Evolutionary conservation across 768 basidiomycete genomes (phyloP).

Genomic region (Chalciporus sphaerocephalus): DNA sequence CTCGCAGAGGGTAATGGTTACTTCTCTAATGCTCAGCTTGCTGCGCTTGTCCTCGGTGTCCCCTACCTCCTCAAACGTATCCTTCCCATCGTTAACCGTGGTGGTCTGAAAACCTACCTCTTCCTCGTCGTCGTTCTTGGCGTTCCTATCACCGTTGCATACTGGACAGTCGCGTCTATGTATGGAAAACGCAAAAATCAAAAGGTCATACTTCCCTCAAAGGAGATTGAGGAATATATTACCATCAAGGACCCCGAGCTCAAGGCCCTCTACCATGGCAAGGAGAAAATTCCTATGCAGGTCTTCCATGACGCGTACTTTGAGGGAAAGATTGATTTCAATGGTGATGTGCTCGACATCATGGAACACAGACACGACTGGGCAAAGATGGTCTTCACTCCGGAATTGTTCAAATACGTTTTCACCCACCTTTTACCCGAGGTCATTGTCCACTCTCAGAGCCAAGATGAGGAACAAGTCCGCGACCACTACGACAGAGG

Average conservation of each 20-base stretch:
- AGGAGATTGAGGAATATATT: constrained; percentile 86
- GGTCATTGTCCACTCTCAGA: constrained; percentile 84
- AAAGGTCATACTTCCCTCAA: constrained; percentile 79
- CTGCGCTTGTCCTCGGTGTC: constrained; percentile 66
- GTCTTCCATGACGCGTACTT: constrained; percentile 97
- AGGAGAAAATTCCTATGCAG: constrained; percentile 96
- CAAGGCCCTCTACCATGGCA: constrained; percentile 72
- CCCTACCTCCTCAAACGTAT: constrained; percentile 83
- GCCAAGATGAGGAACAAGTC: constrained; percentile 93
- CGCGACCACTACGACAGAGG: constrained; percentile 95
- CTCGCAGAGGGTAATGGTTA: constrained; percentile 82
- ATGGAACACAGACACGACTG: constrained; percentile 96
- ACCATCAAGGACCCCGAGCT: constrained; percentile 82
- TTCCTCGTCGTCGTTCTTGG: constrained; percentile 74
- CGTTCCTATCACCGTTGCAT: constrained; percentile 71
- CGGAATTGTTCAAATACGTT: constrained; percentile 91
- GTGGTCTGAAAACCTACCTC: constrained; percentile 81
- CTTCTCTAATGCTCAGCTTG: constrained; percentile 81
- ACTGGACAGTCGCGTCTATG: constrained; percentile 86
- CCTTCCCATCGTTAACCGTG: constrained; percentile 76
- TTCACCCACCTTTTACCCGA: constrained; percentile 86
- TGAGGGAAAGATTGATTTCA: constrained; percentile 93
- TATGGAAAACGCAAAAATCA: constrained; percentile 80
- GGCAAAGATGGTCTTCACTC: constrained; percentile 87
- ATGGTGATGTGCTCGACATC: constrained; percentile 91